Evolutionary conservation across 495 filamentous ascomycete genomes (phyloP).

Genomic region (Patellaria atrata): DNA sequence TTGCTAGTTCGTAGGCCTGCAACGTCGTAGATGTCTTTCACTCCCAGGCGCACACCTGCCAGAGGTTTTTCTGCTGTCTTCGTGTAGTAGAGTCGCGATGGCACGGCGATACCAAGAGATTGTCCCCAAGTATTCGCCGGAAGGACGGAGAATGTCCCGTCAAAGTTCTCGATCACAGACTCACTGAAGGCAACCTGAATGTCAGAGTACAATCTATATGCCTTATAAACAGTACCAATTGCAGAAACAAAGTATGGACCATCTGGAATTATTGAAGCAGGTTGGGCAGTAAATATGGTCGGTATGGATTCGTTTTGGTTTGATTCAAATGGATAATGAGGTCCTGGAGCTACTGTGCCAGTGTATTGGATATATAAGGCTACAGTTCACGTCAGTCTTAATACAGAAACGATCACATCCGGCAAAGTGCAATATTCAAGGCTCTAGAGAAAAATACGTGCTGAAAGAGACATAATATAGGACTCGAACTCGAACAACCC

Average conservation of each 20-base stretch:
- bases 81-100: conserved; percentile 39
- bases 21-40: conserved; percentile 51
- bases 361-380: conserved; percentile 17
- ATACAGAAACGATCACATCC: neutral
- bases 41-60: conserved; percentile 34
- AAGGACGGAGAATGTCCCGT: conserved; percentile 27
- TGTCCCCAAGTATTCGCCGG: conserved; percentile 30
- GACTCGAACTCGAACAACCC: no score
- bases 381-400: neutral
- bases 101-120: conserved; percentile 33
- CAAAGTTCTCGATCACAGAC: conserved; percentile 18
- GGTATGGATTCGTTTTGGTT: neutral
- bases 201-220: conserved; percentile 36
- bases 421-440: neutral
- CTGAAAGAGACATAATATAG: no score
- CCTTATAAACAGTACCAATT: conserved; percentile 30
- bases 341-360: conserved; percentile 1
- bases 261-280: conserved; percentile 13
- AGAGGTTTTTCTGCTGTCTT: conserved; percentile 23
- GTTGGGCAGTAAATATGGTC: conserved; percentile 6
- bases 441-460: neutral
- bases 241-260: conserved; percentile 32
- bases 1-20: conserved; percentile 38
- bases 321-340: conserved; percentile 1
- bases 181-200: conserved; percentile 33